phyloP scores from a whole-genome alignment of 2,329 filamentous ascomycete genomes.

The Fusarium zealandicum region DNA sequence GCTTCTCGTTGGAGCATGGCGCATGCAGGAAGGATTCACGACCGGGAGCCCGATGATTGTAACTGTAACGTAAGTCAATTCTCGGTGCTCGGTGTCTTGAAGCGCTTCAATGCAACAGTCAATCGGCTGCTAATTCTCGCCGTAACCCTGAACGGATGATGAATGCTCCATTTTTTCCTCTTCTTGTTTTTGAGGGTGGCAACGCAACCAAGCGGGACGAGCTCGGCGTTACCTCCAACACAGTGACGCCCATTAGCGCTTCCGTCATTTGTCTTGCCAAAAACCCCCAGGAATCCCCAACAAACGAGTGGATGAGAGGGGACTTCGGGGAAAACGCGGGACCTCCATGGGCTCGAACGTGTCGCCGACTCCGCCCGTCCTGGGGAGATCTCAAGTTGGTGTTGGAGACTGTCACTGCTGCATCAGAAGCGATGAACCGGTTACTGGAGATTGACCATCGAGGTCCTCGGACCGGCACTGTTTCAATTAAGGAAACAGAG shows the following conservation, averaged over 20 bases:
- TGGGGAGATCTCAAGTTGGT: constrained; percentile 14
- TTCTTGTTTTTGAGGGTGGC: constrained; percentile 11
- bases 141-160: not conserved
- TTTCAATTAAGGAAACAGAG: not conserved
- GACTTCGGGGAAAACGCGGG: constrained; percentile 8
- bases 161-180: not conserved
- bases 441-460: too few species aligned
- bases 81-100: constrained; percentile 12
- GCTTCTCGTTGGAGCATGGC: not conserved
- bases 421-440: constrained; percentile 1
- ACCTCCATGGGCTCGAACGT: constrained; percentile 25
- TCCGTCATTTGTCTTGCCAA: constrained; percentile 5
- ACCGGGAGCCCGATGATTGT: constrained; percentile 8
- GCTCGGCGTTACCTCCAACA: constrained; percentile 30
- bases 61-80: constrained; percentile 7
- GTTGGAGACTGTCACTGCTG: constrained; percentile 24
- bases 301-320: constrained; percentile 9
- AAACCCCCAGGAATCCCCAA: constrained; percentile 33
- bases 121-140: constrained; percentile 1
- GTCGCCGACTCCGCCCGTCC: constrained; percentile 28
- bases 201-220: constrained; percentile 13
- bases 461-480: too few species aligned
- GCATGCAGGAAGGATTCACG: constrained; percentile 15
- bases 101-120: constrained; percentile 20
- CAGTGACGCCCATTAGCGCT: constrained; percentile 27